phyloP scores from a whole-genome alignment of 106 monocot genomes.

The Dactylorhiza incarnata region DNA sequence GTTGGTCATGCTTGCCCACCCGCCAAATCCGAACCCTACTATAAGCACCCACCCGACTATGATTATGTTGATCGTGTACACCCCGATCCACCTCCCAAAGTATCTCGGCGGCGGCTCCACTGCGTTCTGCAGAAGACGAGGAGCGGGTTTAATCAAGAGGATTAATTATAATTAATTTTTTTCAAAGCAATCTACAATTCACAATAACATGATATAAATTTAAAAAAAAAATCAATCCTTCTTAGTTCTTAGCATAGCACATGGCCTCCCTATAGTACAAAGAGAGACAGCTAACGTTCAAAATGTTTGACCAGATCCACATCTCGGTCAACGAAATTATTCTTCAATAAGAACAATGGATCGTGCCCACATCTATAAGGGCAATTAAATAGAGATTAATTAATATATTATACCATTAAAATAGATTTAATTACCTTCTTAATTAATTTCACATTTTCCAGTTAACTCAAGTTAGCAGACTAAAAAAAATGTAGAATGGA shows the following conservation, averaged over 20 bases:
- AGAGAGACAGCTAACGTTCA: neutral
- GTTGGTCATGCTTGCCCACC: constrained; percentile 89
- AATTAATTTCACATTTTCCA: neutral
- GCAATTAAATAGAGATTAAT: too few species aligned
- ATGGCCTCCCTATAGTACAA: neutral
- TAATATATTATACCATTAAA: too few species aligned
- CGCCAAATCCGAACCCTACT: constrained; percentile 83
- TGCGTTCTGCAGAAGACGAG: constrained; percentile 41
- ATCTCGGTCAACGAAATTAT: neutral
- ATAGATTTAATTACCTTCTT: too few species aligned
- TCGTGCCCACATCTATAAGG: too few species aligned
- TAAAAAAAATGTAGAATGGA: too few species aligned
- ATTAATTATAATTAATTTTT: too few species aligned
- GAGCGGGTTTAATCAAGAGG: too few species aligned
- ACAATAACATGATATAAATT: too few species aligned
- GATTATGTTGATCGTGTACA: constrained; percentile 58
- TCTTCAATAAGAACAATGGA: neutral
- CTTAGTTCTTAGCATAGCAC: neutral
- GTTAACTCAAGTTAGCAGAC: neutral
- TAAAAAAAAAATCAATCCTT: too few species aligned
- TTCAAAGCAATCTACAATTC: too few species aligned
- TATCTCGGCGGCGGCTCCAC: constrained; percentile 69
- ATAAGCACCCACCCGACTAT: constrained; percentile 81
- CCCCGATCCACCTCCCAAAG: constrained; percentile 56
- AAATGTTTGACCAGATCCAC: neutral